Conservation (phyloP, 2,329 filamentous ascomycete species). For the Botryotinia globosa region DNA sequence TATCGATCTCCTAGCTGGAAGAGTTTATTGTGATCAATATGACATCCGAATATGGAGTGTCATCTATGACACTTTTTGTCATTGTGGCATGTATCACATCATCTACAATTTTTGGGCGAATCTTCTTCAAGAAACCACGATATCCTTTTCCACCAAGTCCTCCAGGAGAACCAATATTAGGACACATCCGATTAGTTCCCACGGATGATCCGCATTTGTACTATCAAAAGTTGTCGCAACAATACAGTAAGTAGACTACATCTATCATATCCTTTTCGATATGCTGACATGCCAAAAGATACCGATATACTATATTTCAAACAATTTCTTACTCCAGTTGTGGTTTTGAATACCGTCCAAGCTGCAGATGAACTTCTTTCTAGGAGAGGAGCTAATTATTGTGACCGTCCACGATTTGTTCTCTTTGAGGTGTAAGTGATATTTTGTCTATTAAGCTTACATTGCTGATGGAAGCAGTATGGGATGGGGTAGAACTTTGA, state of each 20-base stretch:
- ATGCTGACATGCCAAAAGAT: constrained; percentile 10
- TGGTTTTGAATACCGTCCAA: constrained; percentile 46
- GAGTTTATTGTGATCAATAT: background rate
- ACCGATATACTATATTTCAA: constrained; percentile 31
- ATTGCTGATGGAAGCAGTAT: constrained; percentile 16
- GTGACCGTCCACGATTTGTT: constrained; percentile 46
- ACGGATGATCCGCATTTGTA: constrained; percentile 26
- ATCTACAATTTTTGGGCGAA: background rate
- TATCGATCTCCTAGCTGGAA: background rate
- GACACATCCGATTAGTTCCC: constrained; percentile 32
- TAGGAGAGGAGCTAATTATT: constrained; percentile 46
- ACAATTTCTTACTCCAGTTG: constrained; percentile 38
- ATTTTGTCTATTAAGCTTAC: background rate
- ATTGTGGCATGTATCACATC: background rate
- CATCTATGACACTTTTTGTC: background rate
- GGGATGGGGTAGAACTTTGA: constrained; percentile 48
- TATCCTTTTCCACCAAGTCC: constrained; percentile 33
- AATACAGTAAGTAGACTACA: constrained; percentile 26
- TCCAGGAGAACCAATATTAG: constrained; percentile 30
- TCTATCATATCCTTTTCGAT: background rate
- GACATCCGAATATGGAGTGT: background rate
- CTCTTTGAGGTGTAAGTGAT: constrained; percentile 29
- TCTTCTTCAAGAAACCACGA: background rate
- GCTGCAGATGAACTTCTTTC: constrained; percentile 47
- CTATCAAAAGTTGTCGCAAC: constrained; percentile 31